Evolutionary conservation across 352 stramenopile species (phyloP), one percentile per base, ranked within the genome.

Genomic region (Globisporangium echinulatum): DNA sequence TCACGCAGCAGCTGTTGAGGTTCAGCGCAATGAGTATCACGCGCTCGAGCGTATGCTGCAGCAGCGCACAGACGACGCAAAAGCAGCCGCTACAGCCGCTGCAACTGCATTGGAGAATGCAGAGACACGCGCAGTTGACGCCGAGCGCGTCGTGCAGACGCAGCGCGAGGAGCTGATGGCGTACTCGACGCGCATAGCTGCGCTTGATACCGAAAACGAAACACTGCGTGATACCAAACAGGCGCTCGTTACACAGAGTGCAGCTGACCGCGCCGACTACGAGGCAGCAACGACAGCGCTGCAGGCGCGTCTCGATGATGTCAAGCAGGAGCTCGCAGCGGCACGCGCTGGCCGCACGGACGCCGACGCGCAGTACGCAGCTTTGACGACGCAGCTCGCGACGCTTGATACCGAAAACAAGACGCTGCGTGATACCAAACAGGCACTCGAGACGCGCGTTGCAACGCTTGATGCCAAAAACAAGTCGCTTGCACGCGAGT

Each of bases 1-100:
- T 19, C 65, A 67, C 56, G 65, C 71, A 61, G 65, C 62, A 49
- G 62, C 75, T 33, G 33, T 81, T 37, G 67, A 75, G 46, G 25
- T 33, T 33, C 25, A 33, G 25, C 25, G 25, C 25, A 33, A 33
- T 33, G 25, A 33, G 25, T 33, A 33, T 33, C 25, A 33, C 1
- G 25, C 25, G 25, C 25, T 33, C 25, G 25, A 33, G 25, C 25
- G 25, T 33, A 33, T 33, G 25, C 25, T 33, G 25, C 1, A 33
- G 25, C 25, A 33, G 25, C 25, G 25, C 25, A 33, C 25, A 33
- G 25, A 33, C 25, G 25, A 33, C 25, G 25, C 25, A 33, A 1
- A 6, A 44, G 40, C 40, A 44, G 40, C 40, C 11, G 40, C 40
- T 7, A 13, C 40, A 44, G 40, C 25, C 25, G 25, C 25, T 33